Evolutionary conservation across 495 filamentous ascomycete species (phyloP).

Genomic region (Parathielavia appendiculata): DNA sequence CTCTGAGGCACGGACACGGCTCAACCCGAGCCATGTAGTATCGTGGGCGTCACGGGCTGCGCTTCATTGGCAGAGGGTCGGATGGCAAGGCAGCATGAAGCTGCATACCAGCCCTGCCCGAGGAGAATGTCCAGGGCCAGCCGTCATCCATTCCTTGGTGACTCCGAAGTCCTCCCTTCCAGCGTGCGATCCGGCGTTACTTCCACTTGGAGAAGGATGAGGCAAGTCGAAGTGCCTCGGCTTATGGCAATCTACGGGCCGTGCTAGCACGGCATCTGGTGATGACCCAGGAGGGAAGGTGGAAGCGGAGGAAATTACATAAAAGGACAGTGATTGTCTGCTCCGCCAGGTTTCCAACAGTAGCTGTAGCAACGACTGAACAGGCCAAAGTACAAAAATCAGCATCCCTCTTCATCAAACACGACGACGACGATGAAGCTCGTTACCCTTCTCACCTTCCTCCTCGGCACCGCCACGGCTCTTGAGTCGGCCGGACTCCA

Average conservation of each 20-base stretch:
- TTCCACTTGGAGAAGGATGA: conserved; percentile 1
- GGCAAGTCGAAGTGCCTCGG: conserved; percentile 6
- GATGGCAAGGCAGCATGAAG: conserved; percentile 15
- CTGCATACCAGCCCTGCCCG: conserved; percentile 16
- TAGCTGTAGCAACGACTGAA: not conserved
- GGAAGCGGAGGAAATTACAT: conserved; percentile 8
- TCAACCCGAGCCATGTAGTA: conserved; percentile 28
- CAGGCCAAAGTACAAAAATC: not conserved
- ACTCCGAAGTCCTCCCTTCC: not conserved
- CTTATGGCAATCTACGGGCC: conserved; percentile 16
- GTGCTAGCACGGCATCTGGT: conserved; percentile 15
- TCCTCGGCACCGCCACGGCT: conserved; percentile 27
- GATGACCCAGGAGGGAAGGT: conserved; percentile 5
- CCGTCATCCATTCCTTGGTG: conserved; percentile 19
- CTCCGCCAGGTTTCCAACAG: not conserved
- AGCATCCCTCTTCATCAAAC: not conserved
- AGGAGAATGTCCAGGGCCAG: conserved; percentile 24
- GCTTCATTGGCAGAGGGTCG: conserved; percentile 24
- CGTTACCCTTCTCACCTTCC: conserved; percentile 25
- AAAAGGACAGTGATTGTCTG: conserved; percentile 14
- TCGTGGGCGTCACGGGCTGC: conserved; percentile 26
- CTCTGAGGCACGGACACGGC: conserved; percentile 28
- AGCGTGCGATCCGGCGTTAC: conserved; percentile 1
- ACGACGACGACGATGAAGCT: conserved; percentile 34
- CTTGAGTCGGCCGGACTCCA: conserved; percentile 22